phyloP scores from a whole-genome alignment of 805 yeast species.

The Pichia nanzhaoensis region DNA sequence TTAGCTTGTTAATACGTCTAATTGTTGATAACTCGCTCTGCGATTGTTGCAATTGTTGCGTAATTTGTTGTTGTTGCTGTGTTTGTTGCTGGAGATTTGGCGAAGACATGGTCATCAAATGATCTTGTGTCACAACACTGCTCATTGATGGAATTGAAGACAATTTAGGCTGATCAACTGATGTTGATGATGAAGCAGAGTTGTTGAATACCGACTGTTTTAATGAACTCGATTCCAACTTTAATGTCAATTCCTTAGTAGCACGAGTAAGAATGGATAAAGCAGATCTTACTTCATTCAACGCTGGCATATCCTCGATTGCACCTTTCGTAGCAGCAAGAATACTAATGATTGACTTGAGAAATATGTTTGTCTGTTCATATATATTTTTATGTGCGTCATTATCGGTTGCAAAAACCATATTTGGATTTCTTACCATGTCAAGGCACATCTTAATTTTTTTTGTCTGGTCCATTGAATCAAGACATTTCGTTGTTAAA shows the following conservation, averaged over 20 bases:
- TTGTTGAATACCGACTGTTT: constrained; percentile 25
- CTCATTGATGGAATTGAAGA: constrained; percentile 33
- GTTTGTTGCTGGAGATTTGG: constrained; percentile 12
- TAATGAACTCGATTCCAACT: constrained; percentile 61
- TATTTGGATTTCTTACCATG: constrained; percentile 33
- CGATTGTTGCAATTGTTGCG: constrained; percentile 1
- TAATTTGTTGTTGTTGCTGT: not conserved
- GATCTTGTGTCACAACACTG: constrained; percentile 21
- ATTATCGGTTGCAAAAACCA: constrained; percentile 16
- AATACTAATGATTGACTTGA: constrained; percentile 77
- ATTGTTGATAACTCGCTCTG: not conserved
- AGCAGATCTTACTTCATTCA: constrained; percentile 73
- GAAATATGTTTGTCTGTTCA: constrained; percentile 77
- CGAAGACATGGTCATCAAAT: not conserved
- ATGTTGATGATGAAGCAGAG: constrained; percentile 14
- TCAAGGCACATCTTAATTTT: constrained; percentile 50
- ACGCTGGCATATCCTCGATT: constrained; percentile 71
- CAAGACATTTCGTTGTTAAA: constrained; percentile 66
- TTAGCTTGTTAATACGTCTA: constrained; percentile 2
- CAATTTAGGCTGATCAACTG: constrained; percentile 30
- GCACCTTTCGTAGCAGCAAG: constrained; percentile 77
- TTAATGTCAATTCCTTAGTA: constrained; percentile 87
- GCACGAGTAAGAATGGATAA: constrained; percentile 79
- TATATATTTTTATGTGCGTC: constrained; percentile 64
- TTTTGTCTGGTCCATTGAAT: constrained; percentile 78